phyloP scores from a whole-genome alignment of 306 rosid genomes.

The Glycyrrhiza uralensis region DNA sequence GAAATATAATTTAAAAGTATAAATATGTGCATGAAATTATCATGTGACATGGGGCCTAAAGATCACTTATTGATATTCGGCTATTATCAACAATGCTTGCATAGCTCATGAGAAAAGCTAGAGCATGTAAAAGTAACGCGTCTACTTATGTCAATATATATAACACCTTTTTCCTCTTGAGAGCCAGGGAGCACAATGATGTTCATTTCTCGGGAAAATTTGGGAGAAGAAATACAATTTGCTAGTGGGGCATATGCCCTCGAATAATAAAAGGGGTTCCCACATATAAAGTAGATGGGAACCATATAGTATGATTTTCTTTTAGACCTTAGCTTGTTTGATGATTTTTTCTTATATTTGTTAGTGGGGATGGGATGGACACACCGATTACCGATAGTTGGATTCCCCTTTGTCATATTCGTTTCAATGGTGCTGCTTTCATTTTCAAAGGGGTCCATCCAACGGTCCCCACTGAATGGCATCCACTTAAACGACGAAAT shows the following conservation, averaged over 20 bases:
- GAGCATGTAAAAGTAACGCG: background rate
- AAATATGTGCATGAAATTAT: background rate
- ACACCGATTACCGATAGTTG: slow-evolving; percentile 25
- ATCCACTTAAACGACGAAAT: slow-evolving; percentile 38
- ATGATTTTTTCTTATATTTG: background rate
- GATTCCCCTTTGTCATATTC: slow-evolving; percentile 35
- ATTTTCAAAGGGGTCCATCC: slow-evolving; percentile 21
- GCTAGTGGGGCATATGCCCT: slow-evolving; percentile 29
- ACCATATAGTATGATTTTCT: slow-evolving; percentile 19
- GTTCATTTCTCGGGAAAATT: background rate
- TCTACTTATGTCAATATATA: background rate
- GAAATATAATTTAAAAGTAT: no score
- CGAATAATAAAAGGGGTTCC: slow-evolving; percentile 24
- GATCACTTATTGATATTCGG: background rate
- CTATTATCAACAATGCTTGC: background rate
- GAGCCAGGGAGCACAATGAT: slow-evolving; percentile 13
- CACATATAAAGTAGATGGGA: slow-evolving; percentile 26
- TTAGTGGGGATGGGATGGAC: slow-evolving; percentile 26
- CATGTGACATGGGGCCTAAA: background rate
- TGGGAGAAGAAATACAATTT: background rate
- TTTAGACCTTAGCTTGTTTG: background rate
- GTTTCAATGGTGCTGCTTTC: slow-evolving; percentile 6
- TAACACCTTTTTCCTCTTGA: background rate
- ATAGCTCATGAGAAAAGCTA: background rate
- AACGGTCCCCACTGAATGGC: slow-evolving; percentile 26